These are phyloP conservation scores for Balamuthia mandrillaris DNA, from an alignment of 208 protist species.

Conservation along the genomic window DNA sequence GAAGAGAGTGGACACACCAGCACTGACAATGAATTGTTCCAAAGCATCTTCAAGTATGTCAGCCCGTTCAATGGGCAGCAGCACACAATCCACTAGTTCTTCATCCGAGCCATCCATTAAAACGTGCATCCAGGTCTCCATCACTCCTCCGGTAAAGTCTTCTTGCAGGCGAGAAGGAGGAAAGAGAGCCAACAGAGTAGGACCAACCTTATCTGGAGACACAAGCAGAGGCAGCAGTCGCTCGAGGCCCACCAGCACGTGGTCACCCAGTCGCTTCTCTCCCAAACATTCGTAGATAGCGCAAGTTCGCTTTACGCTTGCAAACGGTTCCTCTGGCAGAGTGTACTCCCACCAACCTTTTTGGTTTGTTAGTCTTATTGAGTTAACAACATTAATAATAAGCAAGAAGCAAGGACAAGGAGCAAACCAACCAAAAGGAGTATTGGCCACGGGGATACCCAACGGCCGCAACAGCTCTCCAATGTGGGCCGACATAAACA, in stretches of 20 bases:
- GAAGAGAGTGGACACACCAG: too few relatives aligned
- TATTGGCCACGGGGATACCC: constrained; percentile 3
- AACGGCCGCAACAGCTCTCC: background rate
- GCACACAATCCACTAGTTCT: too few relatives aligned
- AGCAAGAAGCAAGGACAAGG: background rate
- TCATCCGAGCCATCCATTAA: background rate
- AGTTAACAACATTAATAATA: background rate
- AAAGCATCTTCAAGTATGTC: too few relatives aligned
- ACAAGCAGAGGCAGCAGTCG: background rate
- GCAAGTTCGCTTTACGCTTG: constrained; percentile 41
- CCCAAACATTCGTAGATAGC: constrained; percentile 42
- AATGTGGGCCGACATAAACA: constrained; percentile 24
- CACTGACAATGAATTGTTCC: too few relatives aligned
- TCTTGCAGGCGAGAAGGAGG: background rate
- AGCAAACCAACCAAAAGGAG: background rate
- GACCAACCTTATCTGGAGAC: background rate
- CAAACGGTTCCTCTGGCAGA: background rate
- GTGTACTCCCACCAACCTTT: constrained; percentile 39
- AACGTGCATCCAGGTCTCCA: background rate
- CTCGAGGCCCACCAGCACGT: background rate
- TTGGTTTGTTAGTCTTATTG: background rate
- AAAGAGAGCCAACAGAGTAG: background rate
- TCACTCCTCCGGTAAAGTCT: constrained; percentile 15
- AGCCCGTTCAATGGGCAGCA: too few relatives aligned
- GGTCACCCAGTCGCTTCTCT: constrained; percentile 15